phyloP scores from a whole-genome alignment of 1,139 yeast species.

The Scheffersomyces lignicola region DNA sequence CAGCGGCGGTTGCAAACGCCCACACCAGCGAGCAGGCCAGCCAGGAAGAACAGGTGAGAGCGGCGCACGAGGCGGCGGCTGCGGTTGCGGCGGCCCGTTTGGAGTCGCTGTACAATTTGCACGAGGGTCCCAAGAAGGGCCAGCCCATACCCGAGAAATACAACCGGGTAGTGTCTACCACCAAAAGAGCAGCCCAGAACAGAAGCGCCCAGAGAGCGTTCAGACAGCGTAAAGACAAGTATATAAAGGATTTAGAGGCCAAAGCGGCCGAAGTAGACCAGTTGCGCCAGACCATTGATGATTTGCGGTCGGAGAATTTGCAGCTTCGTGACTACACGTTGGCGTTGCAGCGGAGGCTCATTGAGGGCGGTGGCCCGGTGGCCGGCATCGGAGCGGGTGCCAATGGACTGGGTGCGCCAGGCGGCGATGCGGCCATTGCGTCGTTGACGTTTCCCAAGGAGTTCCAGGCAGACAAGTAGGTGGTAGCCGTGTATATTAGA shows the following conservation, averaged over 20 bases:
- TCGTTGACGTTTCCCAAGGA: too few relatives aligned
- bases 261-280: conserved; percentile 63
- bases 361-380: conserved; percentile 47
- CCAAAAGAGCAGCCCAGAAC: conserved; percentile 88
- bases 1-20: conserved; percentile 31
- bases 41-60: conserved; percentile 9
- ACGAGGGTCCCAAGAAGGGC: conserved; percentile 1
- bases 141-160: conserved; percentile 10
- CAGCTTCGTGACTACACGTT: conserved; percentile 73
- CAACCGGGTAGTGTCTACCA: conserved; percentile 49
- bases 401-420: too few relatives aligned
- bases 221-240: conserved; percentile 74
- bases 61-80: conserved; percentile 6
- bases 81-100: conserved; percentile 6
- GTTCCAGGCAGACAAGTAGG: too few relatives aligned
- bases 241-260: conserved; percentile 73
- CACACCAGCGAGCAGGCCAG: conserved; percentile 1
- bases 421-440: too few relatives aligned
- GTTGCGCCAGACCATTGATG: conserved; percentile 62
- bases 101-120: background rate
- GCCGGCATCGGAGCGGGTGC: too few relatives aligned
- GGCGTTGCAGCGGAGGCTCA: conserved; percentile 65
- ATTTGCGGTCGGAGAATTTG: conserved; percentile 64
- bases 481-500: too few relatives aligned
- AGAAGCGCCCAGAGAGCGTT: conserved; percentile 88